These are phyloP conservation scores for Debaryomycetaceae sp. DNA, from an alignment of 1,139 yeast genomes.

Conservation along the genomic window DNA sequence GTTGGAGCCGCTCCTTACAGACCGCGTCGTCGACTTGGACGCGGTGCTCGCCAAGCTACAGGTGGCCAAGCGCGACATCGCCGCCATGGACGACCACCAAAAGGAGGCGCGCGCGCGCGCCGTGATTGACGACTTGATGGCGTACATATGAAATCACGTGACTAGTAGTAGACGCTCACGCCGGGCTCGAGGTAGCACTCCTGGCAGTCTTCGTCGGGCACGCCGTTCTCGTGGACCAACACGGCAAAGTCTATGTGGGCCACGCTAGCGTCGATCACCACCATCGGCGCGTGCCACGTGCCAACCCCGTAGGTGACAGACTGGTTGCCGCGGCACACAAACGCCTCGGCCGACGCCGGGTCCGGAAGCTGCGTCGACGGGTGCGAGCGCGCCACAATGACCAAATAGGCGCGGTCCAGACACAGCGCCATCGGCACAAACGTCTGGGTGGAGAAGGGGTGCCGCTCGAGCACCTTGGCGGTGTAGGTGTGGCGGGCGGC, in stretches of 20 bases:
- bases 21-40: constrained; percentile 19
- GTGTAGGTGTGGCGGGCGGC: constrained; percentile 34
- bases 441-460: constrained; percentile 87
- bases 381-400: constrained; percentile 70
- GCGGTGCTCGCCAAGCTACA: constrained; percentile 25
- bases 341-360: constrained; percentile 56
- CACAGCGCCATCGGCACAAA: constrained; percentile 82
- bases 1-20: no score
- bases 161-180: constrained; percentile 30
- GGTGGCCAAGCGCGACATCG: constrained; percentile 26
- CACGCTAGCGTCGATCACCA: constrained; percentile 53
- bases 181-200: constrained; percentile 73
- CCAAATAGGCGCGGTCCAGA: constrained; percentile 56
- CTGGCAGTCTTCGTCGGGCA: constrained; percentile 75
- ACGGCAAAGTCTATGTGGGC: constrained; percentile 76
- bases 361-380: constrained; percentile 52
- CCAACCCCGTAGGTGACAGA: constrained; percentile 84
- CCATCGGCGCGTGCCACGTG: constrained; percentile 87
- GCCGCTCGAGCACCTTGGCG: constrained; percentile 78
- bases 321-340: constrained; percentile 75
- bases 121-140: constrained; percentile 34
- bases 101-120: constrained; percentile 28
- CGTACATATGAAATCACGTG: constrained; percentile 24
- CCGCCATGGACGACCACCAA: constrained; percentile 20
- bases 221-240: constrained; percentile 76